phyloP scores from a whole-genome alignment of 257 asterid species.

The Solanum appendiculatum region DNA sequence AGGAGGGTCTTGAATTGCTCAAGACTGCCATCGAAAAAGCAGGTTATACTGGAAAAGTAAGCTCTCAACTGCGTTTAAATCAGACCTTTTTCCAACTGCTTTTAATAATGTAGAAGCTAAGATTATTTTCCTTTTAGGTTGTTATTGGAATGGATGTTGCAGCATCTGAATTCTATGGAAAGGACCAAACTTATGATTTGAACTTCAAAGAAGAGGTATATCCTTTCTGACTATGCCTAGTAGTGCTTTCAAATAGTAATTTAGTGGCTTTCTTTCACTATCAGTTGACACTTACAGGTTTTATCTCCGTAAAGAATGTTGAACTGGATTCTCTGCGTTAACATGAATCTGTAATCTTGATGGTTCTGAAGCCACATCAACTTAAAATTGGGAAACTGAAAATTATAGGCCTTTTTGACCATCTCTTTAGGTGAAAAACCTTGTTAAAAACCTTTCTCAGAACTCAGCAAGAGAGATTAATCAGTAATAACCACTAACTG shows the following conservation, averaged over 20 bases:
- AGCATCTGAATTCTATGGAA: constrained; percentile 90
- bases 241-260: not conserved
- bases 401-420: not conserved
- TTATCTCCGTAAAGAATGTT: not conserved
- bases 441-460: not conserved
- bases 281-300: not conserved
- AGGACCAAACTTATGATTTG: constrained; percentile 71
- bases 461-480: not conserved
- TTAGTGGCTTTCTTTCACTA: not conserved
- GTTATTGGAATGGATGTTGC: constrained; percentile 99
- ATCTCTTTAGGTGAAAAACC: not conserved
- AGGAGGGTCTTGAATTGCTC: constrained; percentile 95
- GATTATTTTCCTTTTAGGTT: constrained; percentile 33
- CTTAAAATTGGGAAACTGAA: not conserved
- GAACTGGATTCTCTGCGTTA: not conserved
- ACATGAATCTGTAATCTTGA: not conserved
- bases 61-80: not conserved
- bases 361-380: not conserved
- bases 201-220: constrained; percentile 93
- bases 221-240: not conserved
- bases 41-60: constrained; percentile 77
- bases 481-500: not conserved
- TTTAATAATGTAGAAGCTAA: not conserved
- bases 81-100: not conserved
- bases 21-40: constrained; percentile 47